A percentile compares a stretch with the other conserved stretches of the same genome.
Evolutionary conservation across 805 yeast genomes (phyloP).

Genomic region (Metschnikowia corniflorae): DNA sequence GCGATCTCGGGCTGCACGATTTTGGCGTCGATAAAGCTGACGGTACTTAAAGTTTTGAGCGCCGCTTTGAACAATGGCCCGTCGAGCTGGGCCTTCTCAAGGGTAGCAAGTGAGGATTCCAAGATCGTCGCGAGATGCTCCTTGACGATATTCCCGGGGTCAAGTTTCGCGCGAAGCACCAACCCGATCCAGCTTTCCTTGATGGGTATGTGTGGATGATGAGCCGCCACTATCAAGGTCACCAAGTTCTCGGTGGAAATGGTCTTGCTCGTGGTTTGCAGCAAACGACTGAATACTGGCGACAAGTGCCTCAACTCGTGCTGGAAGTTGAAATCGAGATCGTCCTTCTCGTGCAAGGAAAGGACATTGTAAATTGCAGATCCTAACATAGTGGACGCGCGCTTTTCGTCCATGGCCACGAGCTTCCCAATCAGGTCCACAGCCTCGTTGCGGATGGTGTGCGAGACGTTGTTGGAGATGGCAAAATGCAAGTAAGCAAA

Average conservation of each 20-base stretch:
- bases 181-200: slow-evolving; percentile 76
- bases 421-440: slow-evolving; percentile 28
- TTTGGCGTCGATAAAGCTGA: slow-evolving; percentile 59
- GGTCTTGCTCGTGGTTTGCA: slow-evolving; percentile 19
- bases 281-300: slow-evolving; percentile 25
- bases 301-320: slow-evolving; percentile 20
- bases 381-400: slow-evolving; percentile 43
- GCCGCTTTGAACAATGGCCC: slow-evolving; percentile 52
- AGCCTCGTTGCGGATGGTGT: slow-evolving; percentile 34
- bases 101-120: slow-evolving; percentile 17
- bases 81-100: slow-evolving; percentile 25
- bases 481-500: slow-evolving; percentile 47
- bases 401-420: slow-evolving; percentile 18
- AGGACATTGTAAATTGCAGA: slow-evolving; percentile 35
- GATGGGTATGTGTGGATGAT: slow-evolving; percentile 27
- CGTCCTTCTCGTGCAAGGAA: slow-evolving; percentile 13
- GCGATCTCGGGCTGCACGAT: slow-evolving; percentile 50
- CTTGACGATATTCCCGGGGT: slow-evolving; percentile 49
- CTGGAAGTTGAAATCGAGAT: slow-evolving; percentile 14
- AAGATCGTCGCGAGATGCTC: slow-evolving; percentile 22
- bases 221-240: slow-evolving; percentile 27
- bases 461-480: slow-evolving; percentile 38
- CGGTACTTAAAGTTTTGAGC: slow-evolving; percentile 29
- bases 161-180: slow-evolving; percentile 52
- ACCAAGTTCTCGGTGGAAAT: slow-evolving; percentile 20